Conservation (phyloP, 2,329 filamentous ascomycete species). For the Chaetomiaceae sp. region DNA sequence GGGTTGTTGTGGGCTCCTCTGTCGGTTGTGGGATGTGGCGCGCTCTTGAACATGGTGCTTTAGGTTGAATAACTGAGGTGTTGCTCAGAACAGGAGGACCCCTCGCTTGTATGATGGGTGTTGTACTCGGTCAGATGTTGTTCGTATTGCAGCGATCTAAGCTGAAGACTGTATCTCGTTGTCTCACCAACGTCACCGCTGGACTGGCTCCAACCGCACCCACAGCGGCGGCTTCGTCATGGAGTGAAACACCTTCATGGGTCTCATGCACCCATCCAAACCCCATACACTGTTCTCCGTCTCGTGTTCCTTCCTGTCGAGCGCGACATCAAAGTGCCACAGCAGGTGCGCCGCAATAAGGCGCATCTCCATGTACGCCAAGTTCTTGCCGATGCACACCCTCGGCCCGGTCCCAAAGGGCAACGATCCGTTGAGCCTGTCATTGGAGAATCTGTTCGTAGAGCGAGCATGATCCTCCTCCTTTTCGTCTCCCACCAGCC, state of each 20-base stretch:
- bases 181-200: background rate
- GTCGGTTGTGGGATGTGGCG: too few species aligned
- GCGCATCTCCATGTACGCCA: conserved; percentile 6
- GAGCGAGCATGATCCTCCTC: background rate
- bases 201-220: conserved; percentile 1
- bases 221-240: conserved; percentile 7
- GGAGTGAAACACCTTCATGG: conserved; percentile 3
- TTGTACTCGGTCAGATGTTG: too few species aligned
- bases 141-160: too few species aligned
- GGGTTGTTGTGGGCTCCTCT: too few species aligned
- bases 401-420: conserved; percentile 3
- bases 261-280: background rate
- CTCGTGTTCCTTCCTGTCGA: background rate
- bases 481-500: background rate
- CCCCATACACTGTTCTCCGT: background rate
- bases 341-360: conserved; percentile 1
- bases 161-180: background rate
- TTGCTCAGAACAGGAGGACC: too few species aligned
- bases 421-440: background rate
- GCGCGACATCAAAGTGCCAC: background rate
- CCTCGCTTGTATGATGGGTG: too few species aligned
- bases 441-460: background rate
- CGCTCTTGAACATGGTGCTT: too few species aligned
- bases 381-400: conserved; percentile 1
- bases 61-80: too few species aligned